Evolutionary conservation across 192 early-diverging fungal genomes (phyloP).

Genomic region (Gigaspora rosea): DNA sequence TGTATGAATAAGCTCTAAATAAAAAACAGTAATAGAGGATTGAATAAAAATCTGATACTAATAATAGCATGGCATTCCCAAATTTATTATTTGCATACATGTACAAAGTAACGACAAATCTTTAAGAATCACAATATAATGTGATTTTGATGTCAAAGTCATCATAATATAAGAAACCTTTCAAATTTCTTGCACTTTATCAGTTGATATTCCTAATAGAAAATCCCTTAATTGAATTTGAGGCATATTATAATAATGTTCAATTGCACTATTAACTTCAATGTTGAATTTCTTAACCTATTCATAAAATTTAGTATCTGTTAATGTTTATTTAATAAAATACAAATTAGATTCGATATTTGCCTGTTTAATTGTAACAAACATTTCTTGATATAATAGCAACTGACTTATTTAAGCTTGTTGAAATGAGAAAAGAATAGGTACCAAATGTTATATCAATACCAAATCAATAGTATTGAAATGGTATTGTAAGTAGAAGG

Average conservation of each 20-base stretch:
- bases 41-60: too few relatives aligned
- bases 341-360: too few relatives aligned
- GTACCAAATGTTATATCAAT: too few relatives aligned
- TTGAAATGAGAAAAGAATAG: too few relatives aligned
- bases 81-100: not conserved
- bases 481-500: too few relatives aligned
- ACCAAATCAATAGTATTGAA: too few relatives aligned
- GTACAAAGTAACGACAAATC: not conserved
- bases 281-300: not conserved
- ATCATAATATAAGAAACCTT: not conserved
- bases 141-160: not conserved
- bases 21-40: too few relatives aligned
- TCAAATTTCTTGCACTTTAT: not conserved
- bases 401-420: too few relatives aligned
- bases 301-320: not conserved
- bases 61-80: not conserved
- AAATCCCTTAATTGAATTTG: not conserved
- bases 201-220: not conserved
- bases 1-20: too few relatives aligned
- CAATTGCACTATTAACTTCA: not conserved
- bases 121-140: not conserved
- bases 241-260: not conserved
- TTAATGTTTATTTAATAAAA: too few relatives aligned
- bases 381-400: too few relatives aligned
- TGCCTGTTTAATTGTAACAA: too few relatives aligned